These are phyloP conservation scores for Smittium mucronatum DNA, from an alignment of 371 early-diverging fungal genomes.

Conservation along the genomic window DNA sequence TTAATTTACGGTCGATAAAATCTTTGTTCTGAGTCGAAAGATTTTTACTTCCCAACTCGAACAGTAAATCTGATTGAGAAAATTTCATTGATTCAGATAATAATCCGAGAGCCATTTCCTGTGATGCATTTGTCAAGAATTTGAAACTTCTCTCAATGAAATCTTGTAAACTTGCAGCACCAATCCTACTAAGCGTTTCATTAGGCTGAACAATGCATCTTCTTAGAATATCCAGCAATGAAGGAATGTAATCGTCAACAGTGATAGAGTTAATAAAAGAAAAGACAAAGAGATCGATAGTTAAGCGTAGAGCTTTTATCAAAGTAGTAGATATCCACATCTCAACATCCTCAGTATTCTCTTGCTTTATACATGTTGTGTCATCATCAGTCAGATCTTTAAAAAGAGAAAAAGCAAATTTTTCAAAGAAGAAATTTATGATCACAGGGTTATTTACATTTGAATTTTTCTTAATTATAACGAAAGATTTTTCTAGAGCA, in stretches of 20 bases:
- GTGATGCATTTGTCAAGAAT: conserved; percentile 49
- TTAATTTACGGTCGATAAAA: background rate
- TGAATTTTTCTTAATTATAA: conserved; percentile 60
- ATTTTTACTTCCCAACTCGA: conserved; percentile 21
- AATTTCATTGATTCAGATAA: conserved; percentile 56
- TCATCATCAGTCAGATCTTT: conserved; percentile 48
- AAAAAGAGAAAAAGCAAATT: conserved; percentile 81
- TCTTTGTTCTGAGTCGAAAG: background rate
- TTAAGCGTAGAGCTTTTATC: conserved; percentile 76
- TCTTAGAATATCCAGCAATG: conserved; percentile 60
- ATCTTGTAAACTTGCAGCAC: conserved; percentile 79
- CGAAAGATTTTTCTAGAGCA: conserved; percentile 71
- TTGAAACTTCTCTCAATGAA: conserved; percentile 64
- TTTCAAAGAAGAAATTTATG: conserved; percentile 67
- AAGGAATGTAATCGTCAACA: conserved; percentile 50
- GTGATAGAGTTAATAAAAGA: conserved; percentile 47
- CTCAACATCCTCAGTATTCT: conserved; percentile 47
- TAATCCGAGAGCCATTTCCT: conserved; percentile 55
- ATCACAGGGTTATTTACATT: conserved; percentile 37
- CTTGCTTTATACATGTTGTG: conserved; percentile 33
- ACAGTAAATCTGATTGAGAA: conserved; percentile 69
- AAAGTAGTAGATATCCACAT: conserved; percentile 62
- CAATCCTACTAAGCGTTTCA: conserved; percentile 81
- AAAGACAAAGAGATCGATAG: conserved; percentile 69
- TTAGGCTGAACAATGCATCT: conserved; percentile 82